Conservation (phyloP, 225 moss, liverwort and hornwort species). For the Pseudoscleropodium purum region DNA sequence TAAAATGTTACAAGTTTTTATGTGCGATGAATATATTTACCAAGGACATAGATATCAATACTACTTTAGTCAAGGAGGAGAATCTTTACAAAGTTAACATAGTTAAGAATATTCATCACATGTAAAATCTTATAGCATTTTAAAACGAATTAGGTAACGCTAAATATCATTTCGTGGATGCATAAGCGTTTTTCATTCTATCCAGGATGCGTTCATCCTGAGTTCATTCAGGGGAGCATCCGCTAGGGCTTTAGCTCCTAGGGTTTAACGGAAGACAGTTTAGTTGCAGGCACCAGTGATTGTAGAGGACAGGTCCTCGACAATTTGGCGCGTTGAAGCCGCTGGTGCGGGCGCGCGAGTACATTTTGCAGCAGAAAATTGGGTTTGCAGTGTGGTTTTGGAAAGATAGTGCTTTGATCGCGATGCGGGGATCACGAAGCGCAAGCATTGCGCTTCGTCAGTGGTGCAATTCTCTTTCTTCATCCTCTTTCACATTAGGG, state of each 20-base stretch:
- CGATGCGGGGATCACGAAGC: constrained; percentile 25
- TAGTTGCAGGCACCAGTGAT: not conserved
- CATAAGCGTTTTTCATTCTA: not conserved
- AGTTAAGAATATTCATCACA: not conserved
- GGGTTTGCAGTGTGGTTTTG: not conserved
- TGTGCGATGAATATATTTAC: not conserved
- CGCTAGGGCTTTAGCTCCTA: not conserved
- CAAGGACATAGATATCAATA: not conserved
- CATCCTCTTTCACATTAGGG: not conserved
- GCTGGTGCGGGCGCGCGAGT: not conserved
- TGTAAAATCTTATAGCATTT: not conserved
- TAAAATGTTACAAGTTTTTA: accelerated
- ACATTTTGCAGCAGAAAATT: not conserved
- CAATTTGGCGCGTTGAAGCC: not conserved
- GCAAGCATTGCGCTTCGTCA: constrained; percentile 23
- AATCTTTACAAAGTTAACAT: not conserved
- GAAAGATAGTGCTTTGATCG: not conserved
- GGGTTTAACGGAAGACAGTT: not conserved
- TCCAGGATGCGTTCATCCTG: not conserved
- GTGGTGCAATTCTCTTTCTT: not conserved
- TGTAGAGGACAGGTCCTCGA: not conserved
- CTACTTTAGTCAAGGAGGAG: not conserved
- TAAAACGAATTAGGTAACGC: accelerated
- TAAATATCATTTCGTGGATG: not conserved
- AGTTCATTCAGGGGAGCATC: not conserved